Percentiles rank a stretch among this genome's conserved stretches.
phyloP scores from a whole-genome alignment of 2,329 filamentous ascomycete species.

The Gremmenia infestans region DNA sequence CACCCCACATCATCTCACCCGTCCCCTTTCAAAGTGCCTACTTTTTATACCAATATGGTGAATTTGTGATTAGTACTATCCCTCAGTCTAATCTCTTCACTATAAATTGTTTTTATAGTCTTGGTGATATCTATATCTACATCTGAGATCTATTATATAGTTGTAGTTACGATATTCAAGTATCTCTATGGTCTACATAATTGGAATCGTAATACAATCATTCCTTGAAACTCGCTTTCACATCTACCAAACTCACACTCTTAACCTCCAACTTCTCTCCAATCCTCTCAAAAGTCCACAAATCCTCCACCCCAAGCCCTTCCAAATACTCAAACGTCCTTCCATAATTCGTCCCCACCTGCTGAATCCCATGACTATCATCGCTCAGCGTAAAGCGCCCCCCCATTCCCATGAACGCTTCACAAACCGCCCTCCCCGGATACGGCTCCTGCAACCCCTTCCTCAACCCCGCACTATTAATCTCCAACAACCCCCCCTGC shows the following conservation, averaged over 20 bases:
- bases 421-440: conserved; percentile 71
- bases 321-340: conserved; percentile 67
- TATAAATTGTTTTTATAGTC: no score
- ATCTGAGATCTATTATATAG: no score
- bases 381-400: conserved; percentile 89
- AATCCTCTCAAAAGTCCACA: conserved; percentile 38
- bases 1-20: no score
- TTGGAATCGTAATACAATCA: neutral
- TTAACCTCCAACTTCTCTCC: conserved; percentile 3
- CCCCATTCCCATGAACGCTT: conserved; percentile 66
- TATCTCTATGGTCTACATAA: no score
- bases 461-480: conserved; percentile 80
- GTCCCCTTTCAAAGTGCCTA: no score
- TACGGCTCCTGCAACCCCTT: conserved; percentile 93
- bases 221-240: conserved; percentile 21
- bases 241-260: conserved; percentile 14
- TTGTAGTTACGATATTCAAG: no score
- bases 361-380: conserved; percentile 84
- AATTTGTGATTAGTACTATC: no score
- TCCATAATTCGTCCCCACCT: conserved; percentile 81
- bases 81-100: no score
- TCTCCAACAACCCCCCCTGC: conserved; percentile 81
- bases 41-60: no score
- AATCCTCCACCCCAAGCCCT: conserved; percentile 55
- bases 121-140: no score